Percentiles rank a stretch among this genome's conserved stretches.
These are phyloP conservation scores for Medicago arabica DNA, from an alignment of 306 rosid genomes.

Conservation along the genomic window DNA sequence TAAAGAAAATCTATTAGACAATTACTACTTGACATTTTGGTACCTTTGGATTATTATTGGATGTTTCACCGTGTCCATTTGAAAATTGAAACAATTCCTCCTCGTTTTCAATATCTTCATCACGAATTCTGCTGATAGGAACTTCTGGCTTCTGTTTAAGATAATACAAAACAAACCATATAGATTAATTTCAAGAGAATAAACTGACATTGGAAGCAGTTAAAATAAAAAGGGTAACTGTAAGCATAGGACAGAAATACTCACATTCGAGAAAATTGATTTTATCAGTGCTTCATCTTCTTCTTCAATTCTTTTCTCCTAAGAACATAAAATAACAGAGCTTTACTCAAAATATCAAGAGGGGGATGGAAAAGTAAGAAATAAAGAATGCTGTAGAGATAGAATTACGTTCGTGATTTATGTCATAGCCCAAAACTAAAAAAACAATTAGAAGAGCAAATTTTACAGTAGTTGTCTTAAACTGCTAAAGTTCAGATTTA, in stretches of 20 bases:
- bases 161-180: constrained; percentile 14
- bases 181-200: constrained; percentile 19
- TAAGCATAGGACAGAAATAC: constrained; percentile 35
- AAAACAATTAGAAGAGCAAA: background rate
- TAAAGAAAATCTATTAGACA: background rate
- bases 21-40: constrained; percentile 2
- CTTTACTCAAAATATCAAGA: constrained; percentile 10
- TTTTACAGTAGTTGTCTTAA: background rate
- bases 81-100: constrained; percentile 42
- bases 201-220: background rate
- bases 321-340: constrained; percentile 36
- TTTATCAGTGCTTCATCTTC: constrained; percentile 87
- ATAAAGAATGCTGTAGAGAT: constrained; percentile 2
- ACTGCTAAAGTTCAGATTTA: background rate
- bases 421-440: background rate
- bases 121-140: constrained; percentile 60
- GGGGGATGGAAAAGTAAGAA: background rate
- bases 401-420: background rate
- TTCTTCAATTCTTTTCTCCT: constrained; percentile 82
- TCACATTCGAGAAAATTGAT: constrained; percentile 68
- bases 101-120: constrained; percentile 73
- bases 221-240: constrained; percentile 6
- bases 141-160: constrained; percentile 62
- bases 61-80: constrained; percentile 49
- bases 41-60: constrained; percentile 57